Evolutionary conservation across 768 basidiomycete species (phyloP).

Genomic region (Mycena sanguinolenta): DNA sequence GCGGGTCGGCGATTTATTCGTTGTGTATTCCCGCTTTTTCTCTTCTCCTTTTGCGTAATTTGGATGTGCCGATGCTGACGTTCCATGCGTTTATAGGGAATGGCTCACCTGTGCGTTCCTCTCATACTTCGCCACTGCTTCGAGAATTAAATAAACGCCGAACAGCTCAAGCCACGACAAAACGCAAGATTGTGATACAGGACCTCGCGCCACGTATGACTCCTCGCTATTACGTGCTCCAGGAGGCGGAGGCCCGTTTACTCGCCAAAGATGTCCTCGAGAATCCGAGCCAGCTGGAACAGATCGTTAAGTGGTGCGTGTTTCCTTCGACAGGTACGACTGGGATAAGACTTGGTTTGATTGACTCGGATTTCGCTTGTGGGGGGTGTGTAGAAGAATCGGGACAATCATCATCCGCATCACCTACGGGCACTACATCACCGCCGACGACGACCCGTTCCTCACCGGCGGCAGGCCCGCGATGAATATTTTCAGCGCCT

Average conservation of each 20-base stretch:
- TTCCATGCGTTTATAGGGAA: constrained; percentile 5
- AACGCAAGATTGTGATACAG: constrained; percentile 7
- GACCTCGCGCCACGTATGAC: not conserved
- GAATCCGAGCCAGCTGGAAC: not conserved
- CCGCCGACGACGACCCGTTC: constrained; percentile 6
- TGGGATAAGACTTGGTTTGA: too few relatives aligned
- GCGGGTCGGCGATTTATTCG: constrained; percentile 46
- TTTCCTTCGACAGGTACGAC: too few relatives aligned
- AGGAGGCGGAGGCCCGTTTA: constrained; percentile 6
- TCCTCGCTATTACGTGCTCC: constrained; percentile 5
- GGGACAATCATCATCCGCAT: constrained; percentile 14
- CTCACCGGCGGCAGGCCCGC: not conserved
- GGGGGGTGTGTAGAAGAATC: not conserved
- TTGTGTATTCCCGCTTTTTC: too few relatives aligned
- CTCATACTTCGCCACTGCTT: too few relatives aligned
- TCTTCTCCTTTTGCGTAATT: too few relatives aligned
- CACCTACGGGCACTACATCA: constrained; percentile 19
- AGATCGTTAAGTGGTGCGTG: not conserved
- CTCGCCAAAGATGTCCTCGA: constrained; percentile 1
- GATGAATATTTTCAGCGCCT: constrained; percentile 7
- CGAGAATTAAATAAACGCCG: not conserved
- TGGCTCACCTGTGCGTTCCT: constrained; percentile 18
- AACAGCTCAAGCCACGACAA: constrained; percentile 3
- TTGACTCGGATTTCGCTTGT: not conserved
- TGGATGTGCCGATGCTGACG: too few relatives aligned